A percentile compares a stretch with the other conserved stretches of the same genome.
Evolutionary conservation across 2,329 filamentous ascomycete genomes (phyloP).

Genomic region (Exophiala dermatitidis): DNA sequence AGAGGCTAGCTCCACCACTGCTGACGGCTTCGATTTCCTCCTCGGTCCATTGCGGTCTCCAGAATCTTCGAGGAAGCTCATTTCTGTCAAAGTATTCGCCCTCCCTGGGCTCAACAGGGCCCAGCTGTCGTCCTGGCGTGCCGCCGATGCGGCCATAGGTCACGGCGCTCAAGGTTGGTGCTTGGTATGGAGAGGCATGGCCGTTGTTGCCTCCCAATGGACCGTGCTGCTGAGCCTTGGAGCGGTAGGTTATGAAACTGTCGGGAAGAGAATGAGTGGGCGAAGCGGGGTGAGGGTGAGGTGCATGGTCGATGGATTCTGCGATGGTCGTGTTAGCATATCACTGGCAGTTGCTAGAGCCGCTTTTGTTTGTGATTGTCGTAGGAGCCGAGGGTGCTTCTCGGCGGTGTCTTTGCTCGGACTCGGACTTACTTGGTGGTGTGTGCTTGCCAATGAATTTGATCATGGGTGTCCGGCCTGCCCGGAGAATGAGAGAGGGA

Average conservation of each 20-base stretch:
- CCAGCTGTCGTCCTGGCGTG: constrained; percentile 61
- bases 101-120: constrained; percentile 60
- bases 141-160: constrained; percentile 48
- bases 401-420: no score
- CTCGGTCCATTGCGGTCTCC: constrained; percentile 62
- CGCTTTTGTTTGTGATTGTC: no score
- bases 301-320: constrained; percentile 48
- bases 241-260: constrained; percentile 50
- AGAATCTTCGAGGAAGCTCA: constrained; percentile 80
- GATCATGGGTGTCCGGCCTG: constrained; percentile 41
- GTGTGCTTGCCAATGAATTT: constrained; percentile 45
- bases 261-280: constrained; percentile 54
- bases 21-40: constrained; percentile 94
- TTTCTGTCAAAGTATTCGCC: constrained; percentile 83
- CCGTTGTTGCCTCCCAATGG: constrained; percentile 39
- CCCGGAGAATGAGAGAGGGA: constrained; percentile 37
- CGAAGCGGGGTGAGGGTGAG: constrained; percentile 54
- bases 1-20: constrained; percentile 74
- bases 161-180: constrained; percentile 18
- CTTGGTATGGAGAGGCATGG: constrained; percentile 24
- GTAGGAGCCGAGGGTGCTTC: no score
- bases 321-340: constrained; percentile 5
- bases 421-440: constrained; percentile 36
- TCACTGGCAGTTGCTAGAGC: neutral
- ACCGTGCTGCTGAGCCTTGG: constrained; percentile 58